A percentile compares a stretch with the other conserved stretches of the same genome.
These are phyloP conservation scores for Casuarina equisetifolia DNA, from an alignment of 306 rosid species.

Conservation along the genomic window DNA sequence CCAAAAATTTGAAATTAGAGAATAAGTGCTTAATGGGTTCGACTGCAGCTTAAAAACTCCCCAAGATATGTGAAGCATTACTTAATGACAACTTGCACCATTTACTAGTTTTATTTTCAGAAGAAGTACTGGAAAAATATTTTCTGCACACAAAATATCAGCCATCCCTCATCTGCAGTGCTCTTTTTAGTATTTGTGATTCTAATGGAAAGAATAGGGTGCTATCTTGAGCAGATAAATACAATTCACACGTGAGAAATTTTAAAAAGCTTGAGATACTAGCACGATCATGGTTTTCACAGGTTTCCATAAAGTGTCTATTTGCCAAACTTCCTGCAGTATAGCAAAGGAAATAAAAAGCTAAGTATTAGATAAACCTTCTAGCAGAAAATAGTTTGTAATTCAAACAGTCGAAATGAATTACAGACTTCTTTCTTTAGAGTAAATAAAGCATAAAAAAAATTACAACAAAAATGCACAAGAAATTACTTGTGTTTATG, in stretches of 20 bases:
- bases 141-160: neutral
- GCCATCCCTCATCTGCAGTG: neutral
- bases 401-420: slow-evolving; percentile 1
- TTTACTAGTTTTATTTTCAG: neutral
- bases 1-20: slow-evolving; percentile 21
- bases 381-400: neutral
- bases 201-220: too few relatives aligned
- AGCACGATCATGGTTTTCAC: too few relatives aligned
- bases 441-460: neutral
- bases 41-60: slow-evolving; percentile 1
- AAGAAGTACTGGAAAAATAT: too few relatives aligned
- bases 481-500: neutral
- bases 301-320: too few relatives aligned
- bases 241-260: too few relatives aligned
- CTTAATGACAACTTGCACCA: neutral
- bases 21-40: slow-evolving; percentile 7
- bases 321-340: too few relatives aligned
- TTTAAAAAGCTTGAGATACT: too few relatives aligned
- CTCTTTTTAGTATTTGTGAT: too few relatives aligned
- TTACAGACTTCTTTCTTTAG: neutral
- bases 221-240: too few relatives aligned
- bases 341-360: neutral
- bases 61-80: neutral
- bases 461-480: neutral
- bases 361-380: slow-evolving; percentile 2